Conservation (phyloP, 225 moss, liverwort and hornwort genomes). For the Marchantia polymorpha region DNA sequence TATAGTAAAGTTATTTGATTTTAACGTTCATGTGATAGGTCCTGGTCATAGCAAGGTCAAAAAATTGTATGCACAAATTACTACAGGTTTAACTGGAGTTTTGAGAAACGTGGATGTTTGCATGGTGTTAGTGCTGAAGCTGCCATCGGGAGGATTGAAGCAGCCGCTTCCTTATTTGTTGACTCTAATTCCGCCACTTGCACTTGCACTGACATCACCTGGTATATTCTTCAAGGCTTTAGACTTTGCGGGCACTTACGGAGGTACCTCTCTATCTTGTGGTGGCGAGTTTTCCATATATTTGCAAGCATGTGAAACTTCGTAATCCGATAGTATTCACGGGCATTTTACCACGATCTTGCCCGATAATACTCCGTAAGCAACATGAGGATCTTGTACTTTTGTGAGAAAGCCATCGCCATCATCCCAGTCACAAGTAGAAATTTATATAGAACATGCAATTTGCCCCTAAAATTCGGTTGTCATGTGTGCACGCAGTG, state of each 20-base stretch:
- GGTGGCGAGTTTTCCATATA: background rate
- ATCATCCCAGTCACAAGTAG: too few relatives aligned
- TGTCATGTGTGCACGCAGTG: conserved; percentile 42
- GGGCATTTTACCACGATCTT: background rate
- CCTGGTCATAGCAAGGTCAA: too few relatives aligned
- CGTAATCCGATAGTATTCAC: too few relatives aligned
- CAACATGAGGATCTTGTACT: background rate
- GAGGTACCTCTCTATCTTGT: conserved; percentile 44
- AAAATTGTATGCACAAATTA: too few relatives aligned
- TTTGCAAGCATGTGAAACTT: background rate
- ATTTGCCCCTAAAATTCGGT: background rate
- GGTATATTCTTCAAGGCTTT: conserved; percentile 83
- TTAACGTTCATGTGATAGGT: too few relatives aligned
- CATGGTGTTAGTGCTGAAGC: conserved; percentile 56
- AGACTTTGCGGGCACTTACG: conserved; percentile 96
- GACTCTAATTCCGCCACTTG: conserved; percentile 73
- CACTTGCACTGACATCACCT: conserved; percentile 65
- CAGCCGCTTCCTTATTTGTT: conserved; percentile 62
- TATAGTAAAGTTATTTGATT: too few relatives aligned
- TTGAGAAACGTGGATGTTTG: background rate
- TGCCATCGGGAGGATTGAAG: conserved; percentile 64
- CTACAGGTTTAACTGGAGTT: background rate
- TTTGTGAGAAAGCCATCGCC: too few relatives aligned
- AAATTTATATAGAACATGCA: background rate
- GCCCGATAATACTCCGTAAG: background rate